Percentiles rank a stretch among this genome's conserved stretches.
Evolutionary conservation across 202 grass and related monocot genomes (phyloP).

Genomic region (Carex sylvatica): DNA sequence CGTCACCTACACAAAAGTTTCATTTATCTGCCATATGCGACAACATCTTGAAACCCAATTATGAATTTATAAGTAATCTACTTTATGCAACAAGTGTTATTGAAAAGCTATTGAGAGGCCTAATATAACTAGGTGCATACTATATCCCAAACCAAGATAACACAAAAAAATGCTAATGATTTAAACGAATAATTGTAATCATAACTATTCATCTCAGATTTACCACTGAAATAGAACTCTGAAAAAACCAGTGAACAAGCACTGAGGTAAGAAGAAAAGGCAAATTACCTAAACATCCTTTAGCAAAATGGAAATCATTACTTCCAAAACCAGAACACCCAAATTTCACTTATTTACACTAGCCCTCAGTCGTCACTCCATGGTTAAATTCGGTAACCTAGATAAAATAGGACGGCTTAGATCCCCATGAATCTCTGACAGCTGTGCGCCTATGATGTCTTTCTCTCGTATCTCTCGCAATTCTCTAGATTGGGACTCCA

Average conservation of each 20-base stretch:
- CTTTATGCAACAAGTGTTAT: background rate
- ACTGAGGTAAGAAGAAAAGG: background rate
- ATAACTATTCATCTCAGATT: conserved; percentile 12
- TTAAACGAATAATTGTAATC: background rate
- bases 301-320: conserved; percentile 8
- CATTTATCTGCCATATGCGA: background rate
- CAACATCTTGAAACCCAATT: background rate
- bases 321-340: background rate
- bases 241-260: background rate
- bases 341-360: conserved; percentile 11
- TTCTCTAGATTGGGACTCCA: conserved; percentile 34
- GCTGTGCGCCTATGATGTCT: conserved; percentile 31
- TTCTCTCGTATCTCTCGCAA: conserved; percentile 33
- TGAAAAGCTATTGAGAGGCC: background rate
- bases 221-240: conserved; percentile 7
- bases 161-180: background rate
- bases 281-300: conserved; percentile 1
- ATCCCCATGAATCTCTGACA: conserved; percentile 23
- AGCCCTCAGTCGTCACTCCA: background rate
- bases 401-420: conserved; percentile 22
- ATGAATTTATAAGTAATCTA: background rate
- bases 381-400: conserved; percentile 8
- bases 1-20: background rate
- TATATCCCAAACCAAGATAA: background rate
- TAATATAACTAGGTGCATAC: background rate